Base-by-base conservation (phyloP, 768 basidiomycete species). In the Galerina sulciceps region DNA sequence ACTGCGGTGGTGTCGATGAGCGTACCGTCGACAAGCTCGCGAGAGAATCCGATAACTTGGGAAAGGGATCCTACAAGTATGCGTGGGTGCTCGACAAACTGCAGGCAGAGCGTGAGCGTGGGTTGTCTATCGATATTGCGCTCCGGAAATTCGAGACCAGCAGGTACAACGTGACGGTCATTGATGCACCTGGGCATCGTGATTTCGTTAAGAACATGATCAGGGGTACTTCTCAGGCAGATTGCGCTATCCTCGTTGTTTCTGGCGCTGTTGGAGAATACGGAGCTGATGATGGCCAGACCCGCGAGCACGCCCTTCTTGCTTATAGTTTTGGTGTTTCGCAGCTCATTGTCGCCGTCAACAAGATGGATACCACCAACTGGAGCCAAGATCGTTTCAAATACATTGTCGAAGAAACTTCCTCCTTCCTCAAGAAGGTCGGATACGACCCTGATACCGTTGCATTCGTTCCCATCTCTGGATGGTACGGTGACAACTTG, bases 181-280 rank as follows among this genome's bases (percentile, higher is more conserved):
- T 99, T 70, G 97, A 99, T 75, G 97, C 97, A 76, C 97, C 97
- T 46, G 96, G 96, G 75, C 96, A 97, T 79, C 95, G 97, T 88
- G 97, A 99, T 75, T 99, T 99, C 83, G 99, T 99, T 88, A 99
- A 99, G 85, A 99, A 97, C 93, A 97, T 96, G 96, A 99, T 99
- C 78, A 99, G 97, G 63, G 97, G 97, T 86, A 99, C 97, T 71
- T 99, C 97, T 71, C 97, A 99, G 88, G 96, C 96, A 75, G 96
- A 99, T 77, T 99, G 96, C 74, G 97, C 96, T 72, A 88, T 99
- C 78, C 94, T 99, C 79, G 98, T 99, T 85, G 99, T 99, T 68
- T 97, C 96, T 65, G 91, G 85, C 79, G 97, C 97, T 83, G 94
- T 92, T 77, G 97, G 97, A 88, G 97, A 99, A 82, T 99, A 99